Evolutionary conservation across 2,329 filamentous ascomycete species (phyloP).

Genomic region (Cordyceps fumosorosea): DNA sequence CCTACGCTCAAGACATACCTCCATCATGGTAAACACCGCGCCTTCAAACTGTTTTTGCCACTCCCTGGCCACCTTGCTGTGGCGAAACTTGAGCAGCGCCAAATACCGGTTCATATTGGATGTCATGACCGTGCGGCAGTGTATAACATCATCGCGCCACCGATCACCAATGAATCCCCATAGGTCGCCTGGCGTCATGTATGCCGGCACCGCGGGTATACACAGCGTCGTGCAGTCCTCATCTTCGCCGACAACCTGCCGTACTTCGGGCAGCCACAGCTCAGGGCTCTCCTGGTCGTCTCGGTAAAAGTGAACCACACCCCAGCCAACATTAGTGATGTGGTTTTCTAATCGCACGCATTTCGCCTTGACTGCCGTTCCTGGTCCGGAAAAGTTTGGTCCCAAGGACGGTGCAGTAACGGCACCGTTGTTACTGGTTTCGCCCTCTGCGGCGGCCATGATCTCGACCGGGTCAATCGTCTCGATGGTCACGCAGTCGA

Average conservation of each 20-base stretch:
- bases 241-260: slow-evolving; percentile 22
- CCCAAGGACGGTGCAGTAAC: slow-evolving; percentile 47
- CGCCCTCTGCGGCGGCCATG: slow-evolving; percentile 26
- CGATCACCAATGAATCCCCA: slow-evolving; percentile 85
- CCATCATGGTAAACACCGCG: slow-evolving; percentile 85
- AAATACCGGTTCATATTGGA: slow-evolving; percentile 85
- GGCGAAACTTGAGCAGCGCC: slow-evolving; percentile 89
- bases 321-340: slow-evolving; percentile 79
- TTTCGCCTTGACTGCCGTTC: slow-evolving; percentile 74
- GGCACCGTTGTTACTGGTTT: slow-evolving; percentile 32
- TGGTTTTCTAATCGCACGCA: slow-evolving; percentile 65
- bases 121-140: slow-evolving; percentile 92
- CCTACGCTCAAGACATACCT: slow-evolving; percentile 45
- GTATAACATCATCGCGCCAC: slow-evolving; percentile 79
- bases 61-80: slow-evolving; percentile 62
- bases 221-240: slow-evolving; percentile 81
- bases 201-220: slow-evolving; percentile 89
- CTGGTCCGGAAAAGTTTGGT: slow-evolving; percentile 50
- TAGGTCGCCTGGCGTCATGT: slow-evolving; percentile 86
- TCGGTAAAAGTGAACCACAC: slow-evolving; percentile 88
- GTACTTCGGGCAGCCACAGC: slow-evolving; percentile 30
- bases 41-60: slow-evolving; percentile 90
- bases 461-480: slow-evolving; percentile 61
- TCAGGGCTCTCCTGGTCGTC: slow-evolving; percentile 69
- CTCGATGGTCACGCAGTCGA: slow-evolving; percentile 70